Conservation (phyloP, 2,329 filamentous ascomycete species). For the Ophidiomyces ophidiicola region DNA sequence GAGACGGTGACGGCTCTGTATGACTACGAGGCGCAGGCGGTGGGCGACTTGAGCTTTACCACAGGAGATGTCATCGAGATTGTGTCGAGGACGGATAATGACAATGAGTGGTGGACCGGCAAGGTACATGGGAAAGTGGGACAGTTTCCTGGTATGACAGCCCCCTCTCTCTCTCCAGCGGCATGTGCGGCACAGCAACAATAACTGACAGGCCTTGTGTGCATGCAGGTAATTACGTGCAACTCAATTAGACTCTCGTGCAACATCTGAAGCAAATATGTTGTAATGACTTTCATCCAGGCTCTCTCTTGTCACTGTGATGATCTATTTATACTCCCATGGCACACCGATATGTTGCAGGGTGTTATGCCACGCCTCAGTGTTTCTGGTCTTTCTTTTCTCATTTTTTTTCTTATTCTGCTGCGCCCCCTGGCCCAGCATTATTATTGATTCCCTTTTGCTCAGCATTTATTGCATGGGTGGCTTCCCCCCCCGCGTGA, state of each 20-base stretch:
- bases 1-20: slow-evolving; percentile 87
- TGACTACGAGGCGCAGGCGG: slow-evolving; percentile 90
- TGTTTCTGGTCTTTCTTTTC: no score
- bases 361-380: no score
- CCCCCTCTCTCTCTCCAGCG: not conserved
- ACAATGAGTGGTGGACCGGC: slow-evolving; percentile 96
- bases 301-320: no score
- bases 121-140: slow-evolving; percentile 67
- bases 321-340: no score
- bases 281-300: not conserved
- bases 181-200: not conserved
- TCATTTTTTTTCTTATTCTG: no score
- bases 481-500: no score
- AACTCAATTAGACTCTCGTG: slow-evolving; percentile 30
- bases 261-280: no score
- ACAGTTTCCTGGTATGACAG: slow-evolving; percentile 76
- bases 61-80: slow-evolving; percentile 88
- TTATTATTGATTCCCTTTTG: no score
- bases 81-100: slow-evolving; percentile 65
- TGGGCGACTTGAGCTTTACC: slow-evolving; percentile 82
- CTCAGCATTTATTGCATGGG: no score
- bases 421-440: no score
- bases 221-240: slow-evolving; percentile 33
- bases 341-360: no score
- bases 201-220: not conserved